Conservation (phyloP, 2,329 filamentous ascomycete genomes). For the Cladophialophora exuberans region DNA sequence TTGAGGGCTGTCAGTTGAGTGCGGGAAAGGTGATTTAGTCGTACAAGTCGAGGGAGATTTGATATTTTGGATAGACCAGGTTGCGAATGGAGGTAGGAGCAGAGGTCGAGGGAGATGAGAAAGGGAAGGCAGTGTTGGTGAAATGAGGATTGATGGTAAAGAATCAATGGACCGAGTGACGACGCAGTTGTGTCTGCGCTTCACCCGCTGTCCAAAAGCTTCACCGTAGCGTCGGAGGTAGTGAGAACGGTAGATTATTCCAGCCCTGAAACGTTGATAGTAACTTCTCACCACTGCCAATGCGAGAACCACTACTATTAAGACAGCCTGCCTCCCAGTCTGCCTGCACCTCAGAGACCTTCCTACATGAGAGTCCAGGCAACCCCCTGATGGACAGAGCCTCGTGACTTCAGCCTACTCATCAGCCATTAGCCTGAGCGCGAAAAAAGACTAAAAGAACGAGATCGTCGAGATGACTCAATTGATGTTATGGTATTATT, state of each 20-base stretch:
- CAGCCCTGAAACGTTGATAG: too few species aligned
- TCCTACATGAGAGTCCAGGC: background rate
- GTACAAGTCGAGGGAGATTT: too few species aligned
- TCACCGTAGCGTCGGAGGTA: background rate
- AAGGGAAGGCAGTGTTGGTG: background rate
- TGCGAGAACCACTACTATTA: too few species aligned
- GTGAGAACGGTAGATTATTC: background rate
- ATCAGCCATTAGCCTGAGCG: background rate
- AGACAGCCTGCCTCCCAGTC: too few species aligned
- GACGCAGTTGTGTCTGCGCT: constrained; percentile 1
- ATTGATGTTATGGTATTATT: constrained; percentile 24
- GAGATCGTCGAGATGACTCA: background rate
- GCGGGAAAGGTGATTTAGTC: too few species aligned
- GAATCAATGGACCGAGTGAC: constrained; percentile 9
- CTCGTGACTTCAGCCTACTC: background rate
- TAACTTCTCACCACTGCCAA: too few species aligned
- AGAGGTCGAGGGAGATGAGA: too few species aligned
- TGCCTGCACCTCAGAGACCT: background rate
- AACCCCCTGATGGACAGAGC: constrained; percentile 2
- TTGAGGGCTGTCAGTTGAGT: background rate
- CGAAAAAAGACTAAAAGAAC: background rate
- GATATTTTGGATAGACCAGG: too few species aligned
- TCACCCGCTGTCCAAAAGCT: background rate
- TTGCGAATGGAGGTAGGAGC: too few species aligned
- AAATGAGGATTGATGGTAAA: constrained; percentile 12